Conservation (phyloP, 164 flowering plant species). For the Vitis amurensis region DNA sequence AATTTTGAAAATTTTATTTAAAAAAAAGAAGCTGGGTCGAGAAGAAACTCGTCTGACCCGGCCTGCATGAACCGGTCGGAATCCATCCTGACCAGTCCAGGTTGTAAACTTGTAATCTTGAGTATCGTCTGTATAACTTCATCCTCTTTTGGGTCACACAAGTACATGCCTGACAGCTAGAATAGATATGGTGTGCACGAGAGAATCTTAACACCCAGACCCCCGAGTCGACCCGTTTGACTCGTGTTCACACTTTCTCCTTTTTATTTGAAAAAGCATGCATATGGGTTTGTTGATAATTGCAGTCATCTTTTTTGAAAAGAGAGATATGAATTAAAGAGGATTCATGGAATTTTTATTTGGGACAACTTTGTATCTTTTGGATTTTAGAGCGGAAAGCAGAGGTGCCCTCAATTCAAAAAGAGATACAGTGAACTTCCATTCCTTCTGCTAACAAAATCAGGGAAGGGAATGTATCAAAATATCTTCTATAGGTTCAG, state of each 20-base stretch:
- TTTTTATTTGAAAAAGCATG: not conserved
- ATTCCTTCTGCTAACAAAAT: not conserved
- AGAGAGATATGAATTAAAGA: not conserved
- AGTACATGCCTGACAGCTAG: slow-evolving; percentile 46
- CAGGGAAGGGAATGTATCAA: not conserved
- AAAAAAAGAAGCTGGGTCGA: not conserved
- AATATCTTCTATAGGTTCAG: not conserved
- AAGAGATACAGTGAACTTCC: not conserved
- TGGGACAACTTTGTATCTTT: not conserved
- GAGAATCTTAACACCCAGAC: slow-evolving; percentile 28
- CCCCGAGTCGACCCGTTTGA: slow-evolving; percentile 1
- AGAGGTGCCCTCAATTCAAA: not conserved
- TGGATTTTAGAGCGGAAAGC: slow-evolving; percentile 5
- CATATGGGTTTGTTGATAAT: not conserved
- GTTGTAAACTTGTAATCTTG: slow-evolving; percentile 36
- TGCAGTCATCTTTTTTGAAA: not conserved
- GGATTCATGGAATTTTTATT: not conserved
- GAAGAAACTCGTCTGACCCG: slow-evolving; percentile 29
- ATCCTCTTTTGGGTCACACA: slow-evolving; percentile 23
- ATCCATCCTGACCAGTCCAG: slow-evolving; percentile 38
- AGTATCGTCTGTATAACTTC: slow-evolving; percentile 24
- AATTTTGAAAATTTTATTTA: not conserved
- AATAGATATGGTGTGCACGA: slow-evolving; percentile 34
- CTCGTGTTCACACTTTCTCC: not conserved
- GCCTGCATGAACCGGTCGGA: slow-evolving; percentile 45